Conservation (phyloP, 1,139 yeast genomes). For the Lodderomyces parapsilosis region DNA sequence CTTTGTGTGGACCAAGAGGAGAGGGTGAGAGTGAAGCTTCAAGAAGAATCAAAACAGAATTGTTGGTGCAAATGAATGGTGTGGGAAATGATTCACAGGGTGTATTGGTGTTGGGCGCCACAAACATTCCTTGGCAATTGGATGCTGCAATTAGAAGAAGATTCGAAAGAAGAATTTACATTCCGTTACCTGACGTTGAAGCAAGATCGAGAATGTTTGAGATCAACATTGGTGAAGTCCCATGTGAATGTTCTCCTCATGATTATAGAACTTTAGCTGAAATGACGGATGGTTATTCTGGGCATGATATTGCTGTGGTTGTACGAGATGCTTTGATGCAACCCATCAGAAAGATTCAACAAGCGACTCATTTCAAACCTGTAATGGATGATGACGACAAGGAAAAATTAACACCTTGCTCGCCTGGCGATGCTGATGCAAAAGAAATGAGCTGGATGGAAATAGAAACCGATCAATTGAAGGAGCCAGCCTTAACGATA, state of each 20-base stretch:
- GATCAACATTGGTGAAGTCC: constrained; percentile 86
- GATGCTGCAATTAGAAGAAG: constrained; percentile 98
- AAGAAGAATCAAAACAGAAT: constrained; percentile 92
- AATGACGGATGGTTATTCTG: constrained; percentile 97
- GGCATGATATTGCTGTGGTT: constrained; percentile 95
- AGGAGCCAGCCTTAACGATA: constrained; percentile 85
- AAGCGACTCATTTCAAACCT: constrained; percentile 90
- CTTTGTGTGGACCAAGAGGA: constrained; percentile 96
- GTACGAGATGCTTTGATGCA: constrained; percentile 98
- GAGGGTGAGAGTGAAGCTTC: constrained; percentile 98
- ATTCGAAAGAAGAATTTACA: constrained; percentile 92
- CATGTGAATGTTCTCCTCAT: constrained; percentile 70
- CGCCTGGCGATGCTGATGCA: constrained; percentile 92
- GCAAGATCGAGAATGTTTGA: constrained; percentile 95
- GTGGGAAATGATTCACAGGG: constrained; percentile 95
- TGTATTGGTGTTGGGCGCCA: constrained; percentile 93
- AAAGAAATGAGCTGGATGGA: constrained; percentile 92
- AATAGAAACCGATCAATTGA: constrained; percentile 81
- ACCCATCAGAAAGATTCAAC: constrained; percentile 93
- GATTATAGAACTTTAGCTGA: constrained; percentile 82
- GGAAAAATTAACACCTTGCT: constrained; percentile 78
- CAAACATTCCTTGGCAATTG: constrained; percentile 98
- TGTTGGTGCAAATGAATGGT: constrained; percentile 97
- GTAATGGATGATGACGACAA: constrained; percentile 36
- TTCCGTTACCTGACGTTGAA: constrained; percentile 88